Evolutionary conservation across 2,329 filamentous ascomycete genomes (phyloP).

Genomic region (Cladosporium austrohemisphaericum): DNA sequence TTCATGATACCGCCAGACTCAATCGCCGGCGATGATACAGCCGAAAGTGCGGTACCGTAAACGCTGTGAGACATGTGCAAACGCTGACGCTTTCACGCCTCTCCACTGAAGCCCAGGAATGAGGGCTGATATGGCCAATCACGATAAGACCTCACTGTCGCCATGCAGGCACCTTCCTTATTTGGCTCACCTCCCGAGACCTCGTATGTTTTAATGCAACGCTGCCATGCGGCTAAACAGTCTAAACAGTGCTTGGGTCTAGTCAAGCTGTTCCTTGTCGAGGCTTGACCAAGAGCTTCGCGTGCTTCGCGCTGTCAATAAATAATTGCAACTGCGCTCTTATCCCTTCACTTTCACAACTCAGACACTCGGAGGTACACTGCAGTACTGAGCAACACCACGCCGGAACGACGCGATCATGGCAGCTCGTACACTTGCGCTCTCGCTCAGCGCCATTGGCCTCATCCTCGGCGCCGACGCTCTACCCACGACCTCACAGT

Average conservation of each 20-base stretch:
- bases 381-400: not conserved
- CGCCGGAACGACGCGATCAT: too few relatives aligned
- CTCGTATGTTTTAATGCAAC: slow-evolving; percentile 1
- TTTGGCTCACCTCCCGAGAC: not conserved
- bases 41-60: not conserved
- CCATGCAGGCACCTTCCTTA: slow-evolving; percentile 4
- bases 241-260: not conserved
- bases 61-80: too few relatives aligned
- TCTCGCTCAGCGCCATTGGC: slow-evolving; percentile 20
- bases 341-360: not conserved
- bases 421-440: slow-evolving; percentile 5
- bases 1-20: too few relatives aligned
- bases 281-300: slow-evolving; percentile 4
- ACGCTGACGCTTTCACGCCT: too few relatives aligned
- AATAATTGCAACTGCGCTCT: slow-evolving; percentile 3
- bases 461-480: slow-evolving; percentile 18
- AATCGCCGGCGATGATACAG: not conserved
- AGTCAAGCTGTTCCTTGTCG: slow-evolving; percentile 1
- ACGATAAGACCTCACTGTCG: not conserved
- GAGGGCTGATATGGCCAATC: not conserved
- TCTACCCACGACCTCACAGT: slow-evolving; percentile 25
- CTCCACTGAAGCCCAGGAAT: too few relatives aligned
- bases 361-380: not conserved
- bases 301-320: not conserved
- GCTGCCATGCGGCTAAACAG: slow-evolving; percentile 8